Evolutionary conservation across 2,329 filamentous ascomycete species (phyloP).

Genomic region (Bipolaris oryzae): DNA sequence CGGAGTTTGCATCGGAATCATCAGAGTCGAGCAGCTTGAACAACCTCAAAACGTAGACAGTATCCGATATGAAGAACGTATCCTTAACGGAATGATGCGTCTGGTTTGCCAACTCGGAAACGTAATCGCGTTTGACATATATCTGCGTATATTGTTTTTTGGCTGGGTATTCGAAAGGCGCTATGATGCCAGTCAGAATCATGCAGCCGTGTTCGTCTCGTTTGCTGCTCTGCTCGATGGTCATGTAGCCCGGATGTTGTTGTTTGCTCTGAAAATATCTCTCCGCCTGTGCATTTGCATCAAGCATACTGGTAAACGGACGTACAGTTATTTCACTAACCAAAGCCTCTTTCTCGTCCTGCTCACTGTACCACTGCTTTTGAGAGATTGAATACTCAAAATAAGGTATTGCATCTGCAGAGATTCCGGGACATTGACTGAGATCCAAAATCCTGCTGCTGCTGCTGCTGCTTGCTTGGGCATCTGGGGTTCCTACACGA

Average conservation of each 20-base stretch:
- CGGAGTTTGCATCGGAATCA: background rate
- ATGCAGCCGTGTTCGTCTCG: slow-evolving; percentile 21
- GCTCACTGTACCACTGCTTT: slow-evolving; percentile 17
- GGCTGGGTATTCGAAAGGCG: slow-evolving; percentile 16
- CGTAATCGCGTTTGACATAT: slow-evolving; percentile 25
- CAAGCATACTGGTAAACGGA: slow-evolving; percentile 17
- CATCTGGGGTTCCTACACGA: background rate
- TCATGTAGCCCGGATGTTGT: slow-evolving; percentile 8
- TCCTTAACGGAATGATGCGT: background rate
- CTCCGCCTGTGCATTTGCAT: slow-evolving; percentile 27
- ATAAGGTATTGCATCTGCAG: slow-evolving; percentile 23
- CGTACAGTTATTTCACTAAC: slow-evolving; percentile 11
- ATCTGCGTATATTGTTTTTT: slow-evolving; percentile 21
- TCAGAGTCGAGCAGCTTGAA: slow-evolving; percentile 22
- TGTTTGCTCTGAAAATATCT: slow-evolving; percentile 8
- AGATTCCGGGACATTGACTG: background rate
- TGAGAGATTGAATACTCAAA: slow-evolving; percentile 34
- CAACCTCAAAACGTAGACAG: slow-evolving; percentile 30
- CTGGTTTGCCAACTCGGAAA: slow-evolving; percentile 17
- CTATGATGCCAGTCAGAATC: slow-evolving; percentile 10
- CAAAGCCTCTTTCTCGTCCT: background rate
- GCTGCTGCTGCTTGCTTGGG: background rate
- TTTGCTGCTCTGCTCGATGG: slow-evolving; percentile 10
- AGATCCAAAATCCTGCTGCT: background rate
- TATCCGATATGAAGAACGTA: slow-evolving; percentile 25